Conservation (phyloP, 495 filamentous ascomycete genomes). For the Letharia columbiana region DNA sequence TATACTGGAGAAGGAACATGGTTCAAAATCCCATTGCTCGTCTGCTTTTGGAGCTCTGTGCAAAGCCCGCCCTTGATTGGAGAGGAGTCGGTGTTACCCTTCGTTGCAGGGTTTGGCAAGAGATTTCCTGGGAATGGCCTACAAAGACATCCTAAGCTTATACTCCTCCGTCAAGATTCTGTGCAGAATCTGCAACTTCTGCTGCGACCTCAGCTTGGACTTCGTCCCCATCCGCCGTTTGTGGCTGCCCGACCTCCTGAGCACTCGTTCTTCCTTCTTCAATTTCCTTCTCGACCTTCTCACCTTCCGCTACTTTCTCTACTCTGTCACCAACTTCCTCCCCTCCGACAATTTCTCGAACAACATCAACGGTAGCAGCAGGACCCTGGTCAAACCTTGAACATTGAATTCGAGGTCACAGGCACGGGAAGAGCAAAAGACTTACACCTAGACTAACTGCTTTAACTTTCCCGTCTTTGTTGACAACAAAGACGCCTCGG, state of each 20-base stretch:
- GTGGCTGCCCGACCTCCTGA: conserved; percentile 6
- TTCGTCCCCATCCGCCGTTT: conserved; percentile 1
- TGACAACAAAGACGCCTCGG: conserved; percentile 78
- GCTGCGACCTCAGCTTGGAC: conserved; percentile 25
- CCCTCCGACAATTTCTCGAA: conserved; percentile 29
- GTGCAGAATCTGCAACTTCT: conserved; percentile 26
- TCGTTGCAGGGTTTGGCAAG: background rate
- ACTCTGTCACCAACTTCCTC: background rate
- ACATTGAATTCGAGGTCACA: background rate
- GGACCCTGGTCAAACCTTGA: conserved; percentile 28
- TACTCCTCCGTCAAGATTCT: conserved; percentile 22
- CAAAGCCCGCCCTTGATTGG: background rate
- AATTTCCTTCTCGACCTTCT: conserved; percentile 15
- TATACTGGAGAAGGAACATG: background rate
- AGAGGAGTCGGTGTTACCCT: background rate
- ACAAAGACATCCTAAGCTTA: conserved; percentile 2
- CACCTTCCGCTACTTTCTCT: conserved; percentile 7
- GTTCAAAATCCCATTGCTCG: background rate
- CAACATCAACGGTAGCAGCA: conserved; percentile 42
- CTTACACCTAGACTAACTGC: conserved; percentile 34
- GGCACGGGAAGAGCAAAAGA: background rate
- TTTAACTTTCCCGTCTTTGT: conserved; percentile 53
- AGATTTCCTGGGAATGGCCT: background rate
- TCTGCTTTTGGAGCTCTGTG: background rate
- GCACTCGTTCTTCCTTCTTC: conserved; percentile 17